phyloP scores from a whole-genome alignment of 2,329 filamentous ascomycete species.

The Calonectria hongkongensis region DNA sequence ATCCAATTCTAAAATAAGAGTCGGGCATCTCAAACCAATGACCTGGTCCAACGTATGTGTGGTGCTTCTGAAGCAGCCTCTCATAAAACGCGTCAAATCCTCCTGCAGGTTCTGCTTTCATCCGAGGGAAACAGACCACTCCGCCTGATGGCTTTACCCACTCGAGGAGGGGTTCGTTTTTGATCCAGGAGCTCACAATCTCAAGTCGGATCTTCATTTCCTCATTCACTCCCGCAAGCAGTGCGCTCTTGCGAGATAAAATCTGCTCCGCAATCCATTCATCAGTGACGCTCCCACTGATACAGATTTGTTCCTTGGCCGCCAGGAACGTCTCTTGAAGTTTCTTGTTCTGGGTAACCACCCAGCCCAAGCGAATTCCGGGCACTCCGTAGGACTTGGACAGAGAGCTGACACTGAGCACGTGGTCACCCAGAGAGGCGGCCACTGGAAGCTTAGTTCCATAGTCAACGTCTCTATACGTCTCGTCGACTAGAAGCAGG shows the following conservation, averaged over 20 bases:
- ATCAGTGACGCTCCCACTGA: conserved; percentile 49
- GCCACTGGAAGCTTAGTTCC: conserved; percentile 38
- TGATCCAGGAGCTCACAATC: conserved; percentile 48
- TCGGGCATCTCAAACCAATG: conserved; percentile 52
- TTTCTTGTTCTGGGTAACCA: conserved; percentile 39
- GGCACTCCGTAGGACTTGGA: conserved; percentile 51
- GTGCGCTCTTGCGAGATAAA: conserved; percentile 33
- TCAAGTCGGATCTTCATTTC: conserved; percentile 50
- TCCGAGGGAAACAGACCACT: conserved; percentile 51
- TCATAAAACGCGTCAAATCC: conserved; percentile 47
- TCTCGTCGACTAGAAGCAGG: conserved; percentile 50
- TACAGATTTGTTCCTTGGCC: conserved; percentile 53
- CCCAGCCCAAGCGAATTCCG: conserved; percentile 50
- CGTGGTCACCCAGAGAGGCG: conserved; percentile 44
- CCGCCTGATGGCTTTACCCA: conserved; percentile 51
- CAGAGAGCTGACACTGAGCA: conserved; percentile 49
- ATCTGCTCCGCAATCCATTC: conserved; percentile 51
- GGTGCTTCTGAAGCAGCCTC: conserved; percentile 44
- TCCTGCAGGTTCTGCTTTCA: conserved; percentile 47
- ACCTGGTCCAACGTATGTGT: conserved; percentile 51
- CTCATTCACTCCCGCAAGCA: conserved; percentile 37
- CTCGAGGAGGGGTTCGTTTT: conserved; percentile 50
- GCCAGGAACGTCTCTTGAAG: conserved; percentile 50
- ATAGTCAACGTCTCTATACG: conserved; percentile 48
- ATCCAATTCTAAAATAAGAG: conserved; percentile 51